Base-by-base conservation (phyloP, 2,329 filamentous ascomycete genomes). In the Fusarium oxysporum region DNA sequence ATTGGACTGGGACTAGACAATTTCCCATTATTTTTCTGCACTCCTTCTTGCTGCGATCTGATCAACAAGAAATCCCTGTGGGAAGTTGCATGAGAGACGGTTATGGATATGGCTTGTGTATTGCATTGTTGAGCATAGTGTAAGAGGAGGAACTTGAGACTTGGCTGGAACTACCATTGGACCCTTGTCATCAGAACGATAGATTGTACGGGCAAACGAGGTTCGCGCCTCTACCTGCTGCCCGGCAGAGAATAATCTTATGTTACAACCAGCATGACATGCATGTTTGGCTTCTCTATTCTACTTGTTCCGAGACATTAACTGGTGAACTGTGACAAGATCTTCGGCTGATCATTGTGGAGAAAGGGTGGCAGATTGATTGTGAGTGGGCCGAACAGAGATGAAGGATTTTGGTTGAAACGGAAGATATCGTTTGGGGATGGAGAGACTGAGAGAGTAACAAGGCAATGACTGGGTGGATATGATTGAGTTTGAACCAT, bases 201-300 rank as follows among this genome's bases (percentile, higher is more conserved):
- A 81, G 80, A 82, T 80, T 81, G 78, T 78, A 81, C 73, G 80
- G 81, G 79, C 75, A 77, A 78, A 76, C 71, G 77, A 77, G 81
- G 81, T 81, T 82, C 80, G 76, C 80, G 71, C 79, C 79, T 79
- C 72, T 72, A 75, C 77, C 69, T 73, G 73, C 62, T 78, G 75
- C 74, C 76, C 75, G 73, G 69, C 73, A 77, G 74, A 76, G 74
- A 78, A 75, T 79, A 75, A 78, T 79, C 66, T 68, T 72, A 75
- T 78, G 76, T 76, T 80, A 74, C 71, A 75, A 77, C 70, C 76
- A 75, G 76, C 69, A 78, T 77, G 75, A 64, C 69, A 74, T 76
- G 70, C 75, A 71, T 71, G 54, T 71, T 73, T 67, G 45, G 62
- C 48, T 65, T 64, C 65, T 51, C 65, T 51, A 60, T 50, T 58